Evolutionary conservation across 2,329 filamentous ascomycete species (phyloP).

Genomic region (Thermoascus crustaceus): DNA sequence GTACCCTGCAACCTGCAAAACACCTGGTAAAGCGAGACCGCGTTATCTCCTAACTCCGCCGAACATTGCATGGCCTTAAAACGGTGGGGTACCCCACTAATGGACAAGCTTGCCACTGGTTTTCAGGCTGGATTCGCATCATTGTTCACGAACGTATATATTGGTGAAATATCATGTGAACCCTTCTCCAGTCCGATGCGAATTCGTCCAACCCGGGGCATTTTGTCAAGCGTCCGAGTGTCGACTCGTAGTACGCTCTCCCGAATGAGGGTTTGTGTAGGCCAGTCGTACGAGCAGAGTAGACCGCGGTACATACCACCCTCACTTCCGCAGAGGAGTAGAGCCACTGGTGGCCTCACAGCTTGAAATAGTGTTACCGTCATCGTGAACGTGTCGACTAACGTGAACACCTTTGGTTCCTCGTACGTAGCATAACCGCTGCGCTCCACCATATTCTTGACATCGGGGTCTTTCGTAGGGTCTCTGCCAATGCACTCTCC

Average conservation of each 20-base stretch:
- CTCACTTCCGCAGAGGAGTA: slow-evolving; percentile 38
- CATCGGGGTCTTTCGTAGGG: slow-evolving; percentile 18
- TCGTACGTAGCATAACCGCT: slow-evolving; percentile 17
- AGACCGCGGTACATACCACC: slow-evolving; percentile 41
- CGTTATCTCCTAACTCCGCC: neutral
- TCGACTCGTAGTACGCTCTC: slow-evolving; percentile 40
- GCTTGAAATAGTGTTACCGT: slow-evolving; percentile 38
- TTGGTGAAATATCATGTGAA: too few relatives aligned
- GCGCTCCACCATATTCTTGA: slow-evolving; percentile 15
- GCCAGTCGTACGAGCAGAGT: slow-evolving; percentile 41
- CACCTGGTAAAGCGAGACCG: neutral
- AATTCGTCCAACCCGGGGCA: slow-evolving; percentile 27
- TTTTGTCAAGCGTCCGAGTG: slow-evolving; percentile 28
- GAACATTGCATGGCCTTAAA: too few relatives aligned
- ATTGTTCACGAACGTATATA: too few relatives aligned
- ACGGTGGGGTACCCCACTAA: neutral
- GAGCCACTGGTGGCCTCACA: slow-evolving; percentile 31
- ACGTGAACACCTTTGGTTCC: slow-evolving; percentile 27
- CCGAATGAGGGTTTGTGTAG: slow-evolving; percentile 31
- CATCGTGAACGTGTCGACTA: slow-evolving; percentile 38
- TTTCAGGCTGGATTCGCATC: too few relatives aligned
- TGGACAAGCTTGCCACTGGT: too few relatives aligned
- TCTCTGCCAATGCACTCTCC: slow-evolving; percentile 23
- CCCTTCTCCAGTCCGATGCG: slow-evolving; percentile 21
- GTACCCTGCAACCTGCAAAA: neutral